Conservation (phyloP, 306 rosid genomes). For the Fagus sylvatica region DNA sequence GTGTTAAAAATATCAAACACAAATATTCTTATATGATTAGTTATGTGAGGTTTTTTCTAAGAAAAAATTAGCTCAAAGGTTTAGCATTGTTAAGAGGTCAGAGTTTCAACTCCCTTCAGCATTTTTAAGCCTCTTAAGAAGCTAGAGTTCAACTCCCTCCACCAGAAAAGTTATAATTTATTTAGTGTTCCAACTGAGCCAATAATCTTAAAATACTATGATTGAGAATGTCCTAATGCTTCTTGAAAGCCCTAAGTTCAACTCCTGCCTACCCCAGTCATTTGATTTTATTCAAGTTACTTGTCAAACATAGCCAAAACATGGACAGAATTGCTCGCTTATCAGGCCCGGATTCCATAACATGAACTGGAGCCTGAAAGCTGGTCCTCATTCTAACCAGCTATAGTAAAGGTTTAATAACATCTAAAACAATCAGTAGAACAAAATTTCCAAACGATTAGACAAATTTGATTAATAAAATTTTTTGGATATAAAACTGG, state of each 20-base stretch:
- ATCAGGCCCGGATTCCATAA: neutral
- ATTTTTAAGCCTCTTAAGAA: neutral
- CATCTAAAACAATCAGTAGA: neutral
- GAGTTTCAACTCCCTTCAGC: no score
- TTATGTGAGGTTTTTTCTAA: neutral
- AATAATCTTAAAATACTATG: neutral
- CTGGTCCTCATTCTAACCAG: neutral
- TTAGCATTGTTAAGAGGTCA: neutral
- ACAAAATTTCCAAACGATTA: neutral
- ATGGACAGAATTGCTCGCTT: neutral
- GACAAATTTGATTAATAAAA: neutral
- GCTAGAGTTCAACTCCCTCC: neutral
- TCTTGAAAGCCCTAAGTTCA: neutral
- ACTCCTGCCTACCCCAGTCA: neutral
- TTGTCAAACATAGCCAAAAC: neutral
- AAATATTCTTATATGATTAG: neutral
- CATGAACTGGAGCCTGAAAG: neutral
- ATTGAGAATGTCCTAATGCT: neutral
- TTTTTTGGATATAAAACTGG: neutral
- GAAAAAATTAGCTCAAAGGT: neutral
- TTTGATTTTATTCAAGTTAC: neutral
- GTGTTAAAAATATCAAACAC: neutral
- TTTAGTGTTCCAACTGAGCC: neutral
- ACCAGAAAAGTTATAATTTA: neutral
- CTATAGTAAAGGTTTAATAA: neutral